phyloP scores from a whole-genome alignment of 1,139 yeast genomes.

The Candida neerlandica region DNA sequence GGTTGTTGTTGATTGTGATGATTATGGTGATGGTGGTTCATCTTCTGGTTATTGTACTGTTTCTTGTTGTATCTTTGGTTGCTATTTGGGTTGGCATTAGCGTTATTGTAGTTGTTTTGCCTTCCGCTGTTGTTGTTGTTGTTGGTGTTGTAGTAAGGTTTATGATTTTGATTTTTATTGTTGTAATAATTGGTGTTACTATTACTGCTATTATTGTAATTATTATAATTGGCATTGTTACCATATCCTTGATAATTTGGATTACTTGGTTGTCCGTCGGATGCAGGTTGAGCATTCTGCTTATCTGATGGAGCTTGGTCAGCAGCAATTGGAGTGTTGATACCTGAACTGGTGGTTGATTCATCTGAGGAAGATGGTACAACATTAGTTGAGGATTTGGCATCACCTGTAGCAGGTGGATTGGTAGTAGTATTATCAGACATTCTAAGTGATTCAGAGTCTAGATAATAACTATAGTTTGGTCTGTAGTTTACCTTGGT shows the following conservation, averaged over 20 bases:
- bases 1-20: constrained; percentile 18
- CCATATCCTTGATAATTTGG: constrained; percentile 11
- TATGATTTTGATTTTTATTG: constrained; percentile 11
- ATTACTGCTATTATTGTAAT: constrained; percentile 6
- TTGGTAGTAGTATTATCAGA: constrained; percentile 8
- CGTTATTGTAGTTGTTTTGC: constrained; percentile 14
- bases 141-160: constrained; percentile 5
- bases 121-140: constrained; percentile 9
- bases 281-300: constrained; percentile 3
- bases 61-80: constrained; percentile 16
- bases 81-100: constrained; percentile 6
- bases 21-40: constrained; percentile 14
- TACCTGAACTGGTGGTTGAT: constrained; percentile 4
- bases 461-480: constrained; percentile 6
- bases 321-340: constrained; percentile 2
- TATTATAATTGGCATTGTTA: constrained; percentile 7
- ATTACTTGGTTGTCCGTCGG: constrained; percentile 9
- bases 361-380: constrained; percentile 6
- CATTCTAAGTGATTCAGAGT: constrained; percentile 5
- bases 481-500: background rate
- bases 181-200: constrained; percentile 12
- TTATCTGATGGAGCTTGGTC: constrained; percentile 3
- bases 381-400: background rate
- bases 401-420: constrained; percentile 5
- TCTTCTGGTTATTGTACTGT: constrained; percentile 21